A percentile compares a stretch with the other conserved stretches of the same genome.
phyloP scores from a whole-genome alignment of 106 monocot genomes.

The Dioscorea alata region DNA sequence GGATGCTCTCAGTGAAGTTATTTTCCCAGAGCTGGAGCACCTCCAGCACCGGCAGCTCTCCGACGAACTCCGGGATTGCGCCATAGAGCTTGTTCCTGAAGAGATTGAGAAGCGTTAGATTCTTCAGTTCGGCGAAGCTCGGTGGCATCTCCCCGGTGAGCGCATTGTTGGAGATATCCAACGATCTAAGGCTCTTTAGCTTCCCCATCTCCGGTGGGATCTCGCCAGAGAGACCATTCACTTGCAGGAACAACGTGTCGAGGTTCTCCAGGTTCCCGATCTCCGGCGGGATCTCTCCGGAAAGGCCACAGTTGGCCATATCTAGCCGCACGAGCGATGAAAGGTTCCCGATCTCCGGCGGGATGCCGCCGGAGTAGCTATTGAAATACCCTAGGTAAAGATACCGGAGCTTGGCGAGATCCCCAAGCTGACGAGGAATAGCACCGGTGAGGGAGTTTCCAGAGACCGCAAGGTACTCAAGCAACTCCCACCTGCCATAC shows the following conservation, averaged over 20 bases:
- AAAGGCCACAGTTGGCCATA: slow-evolving; percentile 32
- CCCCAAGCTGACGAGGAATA: slow-evolving; percentile 28
- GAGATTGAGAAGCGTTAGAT: slow-evolving; percentile 58
- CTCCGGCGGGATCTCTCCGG: slow-evolving; percentile 32
- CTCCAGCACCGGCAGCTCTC: slow-evolving; percentile 44
- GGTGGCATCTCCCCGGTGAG: slow-evolving; percentile 29
- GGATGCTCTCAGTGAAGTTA: slow-evolving; percentile 59
- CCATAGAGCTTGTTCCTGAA: slow-evolving; percentile 62
- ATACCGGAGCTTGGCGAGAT: slow-evolving; percentile 8
- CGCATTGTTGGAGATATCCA: slow-evolving; percentile 45
- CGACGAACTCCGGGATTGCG: slow-evolving; percentile 55
- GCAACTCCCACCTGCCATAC: slow-evolving; percentile 3
- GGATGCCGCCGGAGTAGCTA: slow-evolving; percentile 25
- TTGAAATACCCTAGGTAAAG: slow-evolving; percentile 41
- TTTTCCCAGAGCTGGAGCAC: slow-evolving; percentile 83
- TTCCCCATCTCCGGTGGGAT: slow-evolving; percentile 22
- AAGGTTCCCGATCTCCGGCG: slow-evolving; percentile 21
- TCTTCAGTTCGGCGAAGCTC: slow-evolving; percentile 41
- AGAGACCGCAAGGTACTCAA: slow-evolving; percentile 32
- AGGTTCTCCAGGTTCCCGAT: slow-evolving; percentile 24
- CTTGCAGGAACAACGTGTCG: slow-evolving; percentile 34
- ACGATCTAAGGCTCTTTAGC: slow-evolving; percentile 21
- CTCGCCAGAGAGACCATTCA: slow-evolving; percentile 33
- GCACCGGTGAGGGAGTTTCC: slow-evolving; percentile 28
- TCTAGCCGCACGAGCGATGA: slow-evolving; percentile 23